phyloP scores from a whole-genome alignment of 2,329 filamentous ascomycete species.

The Ascocoryne sarcoides region DNA sequence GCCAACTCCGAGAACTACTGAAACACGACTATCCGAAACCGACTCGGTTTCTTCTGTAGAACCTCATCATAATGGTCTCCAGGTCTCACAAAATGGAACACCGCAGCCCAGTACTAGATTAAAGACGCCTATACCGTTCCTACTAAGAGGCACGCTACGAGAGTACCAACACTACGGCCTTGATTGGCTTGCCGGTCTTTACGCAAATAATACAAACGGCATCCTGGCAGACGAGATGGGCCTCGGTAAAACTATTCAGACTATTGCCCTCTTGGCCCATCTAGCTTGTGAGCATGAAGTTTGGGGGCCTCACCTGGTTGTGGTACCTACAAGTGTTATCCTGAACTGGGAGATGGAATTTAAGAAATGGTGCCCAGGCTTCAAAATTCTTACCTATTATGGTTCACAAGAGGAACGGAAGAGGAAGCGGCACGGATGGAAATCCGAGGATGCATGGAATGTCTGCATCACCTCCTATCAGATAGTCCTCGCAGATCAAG shows the following conservation, averaged over 20 bases:
- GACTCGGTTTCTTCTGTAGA: slow-evolving; percentile 30
- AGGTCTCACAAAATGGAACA: slow-evolving; percentile 31
- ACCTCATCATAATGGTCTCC: slow-evolving; percentile 22
- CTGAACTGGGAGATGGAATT: slow-evolving; percentile 99
- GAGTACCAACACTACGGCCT: slow-evolving; percentile 97
- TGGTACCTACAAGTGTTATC: slow-evolving; percentile 97
- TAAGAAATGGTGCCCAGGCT: slow-evolving; percentile 97
- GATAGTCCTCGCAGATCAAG: slow-evolving; percentile 85
- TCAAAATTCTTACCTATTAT: slow-evolving; percentile 97
- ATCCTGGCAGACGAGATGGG: slow-evolving; percentile 99
- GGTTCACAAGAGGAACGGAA: slow-evolving; percentile 88
- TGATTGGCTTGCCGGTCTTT: slow-evolving; percentile 91
- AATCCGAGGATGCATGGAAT: slow-evolving; percentile 88
- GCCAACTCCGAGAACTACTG: slow-evolving; percentile 30
- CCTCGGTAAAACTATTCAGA: slow-evolving; percentile 95
- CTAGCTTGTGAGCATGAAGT: slow-evolving; percentile 82
- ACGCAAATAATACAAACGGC: slow-evolving; percentile 86
- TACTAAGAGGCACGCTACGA: slow-evolving; percentile 79
- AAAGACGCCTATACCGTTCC: slow-evolving; percentile 68
- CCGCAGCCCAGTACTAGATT: slow-evolving; percentile 31
- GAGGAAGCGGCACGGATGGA: slow-evolving; percentile 87
- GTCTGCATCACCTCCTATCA: slow-evolving; percentile 98
- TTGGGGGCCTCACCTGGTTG: slow-evolving; percentile 92
- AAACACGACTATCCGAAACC: slow-evolving; percentile 26
- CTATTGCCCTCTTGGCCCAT: slow-evolving; percentile 87